A percentile compares a stretch with the other conserved stretches of the same genome.
These are phyloP conservation scores for Plectosphaerella sp. DNA, from an alignment of 2,329 filamentous ascomycete species.

Conservation along the genomic window DNA sequence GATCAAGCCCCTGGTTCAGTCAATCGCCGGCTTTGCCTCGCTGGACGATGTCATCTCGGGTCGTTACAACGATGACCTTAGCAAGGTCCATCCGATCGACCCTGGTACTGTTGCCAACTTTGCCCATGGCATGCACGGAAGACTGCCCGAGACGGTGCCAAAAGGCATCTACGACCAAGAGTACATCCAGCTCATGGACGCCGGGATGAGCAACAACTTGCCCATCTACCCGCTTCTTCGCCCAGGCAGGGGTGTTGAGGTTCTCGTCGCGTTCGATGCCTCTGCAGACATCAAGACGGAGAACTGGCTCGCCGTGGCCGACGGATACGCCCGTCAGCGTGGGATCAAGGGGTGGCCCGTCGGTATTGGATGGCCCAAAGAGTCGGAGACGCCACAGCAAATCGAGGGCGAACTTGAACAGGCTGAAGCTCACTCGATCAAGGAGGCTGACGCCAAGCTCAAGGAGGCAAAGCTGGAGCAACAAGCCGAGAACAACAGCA, in stretches of 20 bases:
- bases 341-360: constrained; percentile 93
- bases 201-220: constrained; percentile 97
- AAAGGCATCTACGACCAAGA: constrained; percentile 66
- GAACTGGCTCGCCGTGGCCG: constrained; percentile 92
- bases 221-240: constrained; percentile 92
- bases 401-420: constrained; percentile 62
- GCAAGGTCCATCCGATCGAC: constrained; percentile 92
- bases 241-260: constrained; percentile 81
- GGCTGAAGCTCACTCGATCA: constrained; percentile 56
- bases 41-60: constrained; percentile 81
- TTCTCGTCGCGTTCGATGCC: constrained; percentile 90
- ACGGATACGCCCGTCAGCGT: constrained; percentile 87
- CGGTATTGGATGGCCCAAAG: constrained; percentile 86
- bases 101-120: constrained; percentile 90
- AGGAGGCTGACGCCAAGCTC: constrained; percentile 61
- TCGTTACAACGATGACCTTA: constrained; percentile 69
- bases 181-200: constrained; percentile 87
- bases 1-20: constrained; percentile 74
- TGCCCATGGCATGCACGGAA: constrained; percentile 72
- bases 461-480: constrained; percentile 52
- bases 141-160: constrained; percentile 72
- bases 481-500: constrained; percentile 16
- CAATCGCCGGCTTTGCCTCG: constrained; percentile 67
- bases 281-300: constrained; percentile 90
- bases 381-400: constrained; percentile 51